phyloP scores from a whole-genome alignment of 1,139 yeast genomes.

The Protomyces arabidopsidicola region DNA sequence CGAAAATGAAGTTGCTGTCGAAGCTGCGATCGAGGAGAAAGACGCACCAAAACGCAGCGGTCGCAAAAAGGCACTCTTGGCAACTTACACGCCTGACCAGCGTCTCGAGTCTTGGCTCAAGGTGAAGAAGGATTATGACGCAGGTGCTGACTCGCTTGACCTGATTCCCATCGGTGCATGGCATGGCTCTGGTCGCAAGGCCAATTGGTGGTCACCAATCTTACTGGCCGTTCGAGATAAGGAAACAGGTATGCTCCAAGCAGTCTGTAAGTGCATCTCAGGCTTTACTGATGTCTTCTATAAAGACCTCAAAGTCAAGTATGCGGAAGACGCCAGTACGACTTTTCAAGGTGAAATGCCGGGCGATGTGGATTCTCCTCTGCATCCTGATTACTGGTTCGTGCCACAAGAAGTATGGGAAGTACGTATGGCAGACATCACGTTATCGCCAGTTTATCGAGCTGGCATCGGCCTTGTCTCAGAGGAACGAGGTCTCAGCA shows the following conservation, averaged over 20 bases:
- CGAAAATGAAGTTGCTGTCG: constrained; percentile 64
- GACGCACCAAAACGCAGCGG: not conserved
- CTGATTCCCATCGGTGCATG: constrained; percentile 36
- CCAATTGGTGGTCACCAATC: constrained; percentile 35
- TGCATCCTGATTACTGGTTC: constrained; percentile 62
- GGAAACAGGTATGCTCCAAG: constrained; percentile 33
- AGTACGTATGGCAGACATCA: constrained; percentile 88
- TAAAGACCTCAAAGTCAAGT: constrained; percentile 32
- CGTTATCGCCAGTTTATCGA: constrained; percentile 85
- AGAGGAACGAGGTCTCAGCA: constrained; percentile 75
- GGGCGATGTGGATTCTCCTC: constrained; percentile 12
- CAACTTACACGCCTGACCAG: constrained; percentile 35
- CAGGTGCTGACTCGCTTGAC: constrained; percentile 34
- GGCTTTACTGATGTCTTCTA: constrained; percentile 35
- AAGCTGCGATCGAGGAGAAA: not conserved
- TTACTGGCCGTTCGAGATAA: constrained; percentile 34
- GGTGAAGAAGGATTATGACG: constrained; percentile 35
- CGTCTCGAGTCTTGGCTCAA: constrained; percentile 36
- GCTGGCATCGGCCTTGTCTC: constrained; percentile 48
- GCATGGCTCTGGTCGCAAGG: constrained; percentile 35
- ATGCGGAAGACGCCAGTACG: constrained; percentile 27
- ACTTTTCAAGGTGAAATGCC: constrained; percentile 15
- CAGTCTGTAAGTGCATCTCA: constrained; percentile 36
- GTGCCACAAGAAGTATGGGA: constrained; percentile 86
- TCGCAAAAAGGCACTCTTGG: constrained; percentile 28